phyloP scores from a whole-genome alignment of 352 stramenopile genomes.

The Pythium brassicae region DNA sequence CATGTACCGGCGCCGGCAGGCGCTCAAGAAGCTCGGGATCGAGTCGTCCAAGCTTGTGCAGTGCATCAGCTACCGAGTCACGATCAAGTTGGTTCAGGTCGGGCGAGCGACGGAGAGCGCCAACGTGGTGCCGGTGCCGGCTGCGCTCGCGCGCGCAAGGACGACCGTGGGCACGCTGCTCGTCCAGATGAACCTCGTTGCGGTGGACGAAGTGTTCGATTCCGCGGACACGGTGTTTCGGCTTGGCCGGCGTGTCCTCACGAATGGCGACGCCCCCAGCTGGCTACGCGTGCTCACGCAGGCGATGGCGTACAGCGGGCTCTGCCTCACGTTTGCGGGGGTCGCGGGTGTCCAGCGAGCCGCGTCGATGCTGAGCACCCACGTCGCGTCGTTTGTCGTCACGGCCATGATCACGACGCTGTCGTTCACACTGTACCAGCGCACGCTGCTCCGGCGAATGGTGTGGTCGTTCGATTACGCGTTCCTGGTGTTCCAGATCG shows the following conservation, averaged over 20 bases:
- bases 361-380: too few species aligned
- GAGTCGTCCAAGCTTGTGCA: conserved; percentile 2
- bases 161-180: background rate
- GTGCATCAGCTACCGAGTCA: background rate
- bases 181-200: background rate
- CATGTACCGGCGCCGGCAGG: background rate
- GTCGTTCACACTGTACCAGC: conserved; percentile 5
- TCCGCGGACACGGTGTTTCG: background rate
- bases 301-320: background rate
- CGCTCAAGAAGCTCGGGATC: background rate
- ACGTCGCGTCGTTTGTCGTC: background rate
- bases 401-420: background rate
- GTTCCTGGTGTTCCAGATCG: conserved; percentile 16
- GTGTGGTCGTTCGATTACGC: conserved; percentile 16
- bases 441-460: conserved; percentile 5
- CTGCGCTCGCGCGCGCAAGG: background rate
- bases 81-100: conserved; percentile 5
- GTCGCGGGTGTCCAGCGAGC: background rate
- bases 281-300: background rate
- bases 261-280: background rate
- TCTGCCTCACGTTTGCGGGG: background rate
- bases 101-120: background rate
- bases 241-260: background rate
- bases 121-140: background rate
- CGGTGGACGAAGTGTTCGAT: background rate